Base-by-base conservation (phyloP, 768 basidiomycete genomes). In the Rhizopogon roseolus region DNA sequence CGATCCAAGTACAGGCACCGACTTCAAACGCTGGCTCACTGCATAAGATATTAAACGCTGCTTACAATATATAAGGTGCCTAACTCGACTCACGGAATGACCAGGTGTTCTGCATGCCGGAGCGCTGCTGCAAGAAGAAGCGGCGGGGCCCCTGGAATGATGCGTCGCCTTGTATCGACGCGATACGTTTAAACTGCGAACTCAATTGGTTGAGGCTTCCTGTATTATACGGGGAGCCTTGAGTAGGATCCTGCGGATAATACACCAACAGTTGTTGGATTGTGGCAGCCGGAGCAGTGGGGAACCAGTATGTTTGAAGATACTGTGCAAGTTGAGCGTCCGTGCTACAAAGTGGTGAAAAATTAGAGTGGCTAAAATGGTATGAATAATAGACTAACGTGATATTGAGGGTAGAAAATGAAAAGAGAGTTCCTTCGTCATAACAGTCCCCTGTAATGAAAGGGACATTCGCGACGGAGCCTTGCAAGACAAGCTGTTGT, bases 191-290 rank as follows among this genome's bases (percentile, higher is more conserved):
- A 65, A 70, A 81, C 53, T 82, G 72, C 0, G 77, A 74, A 2
- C 75, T 73, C 5, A 77, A 54, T 0, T 71, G 70, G 52, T 83
- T 80, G 16, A 71, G 54, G 38, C 60, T 19, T 0, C 75, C 73
- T 0, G 82, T 84, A 52, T 71, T 71, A 57, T 77, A 85, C 0
- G 82, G 82, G 0, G 81, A 82, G 16, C 82, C 82, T 50, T 73
- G 59, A 1, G 67, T 63, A 1, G 72, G 60, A 48, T 77, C 72
- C 0, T 60, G 53, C 0, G 80, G 73, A 54, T 80, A 81, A 45
- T 57, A 27, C 2, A 0, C 19, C 53, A 57, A 52, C n/a, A 79
- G 42, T 11, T 60, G 51, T 13, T 66, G 58, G 4, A 76, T 19
- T 25, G 62, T 61, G 0, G 37, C 19, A 1, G 14, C 1, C 0